phyloP scores from a whole-genome alignment of 192 early-diverging fungal genomes.

The Entomortierella chlamydospora region DNA sequence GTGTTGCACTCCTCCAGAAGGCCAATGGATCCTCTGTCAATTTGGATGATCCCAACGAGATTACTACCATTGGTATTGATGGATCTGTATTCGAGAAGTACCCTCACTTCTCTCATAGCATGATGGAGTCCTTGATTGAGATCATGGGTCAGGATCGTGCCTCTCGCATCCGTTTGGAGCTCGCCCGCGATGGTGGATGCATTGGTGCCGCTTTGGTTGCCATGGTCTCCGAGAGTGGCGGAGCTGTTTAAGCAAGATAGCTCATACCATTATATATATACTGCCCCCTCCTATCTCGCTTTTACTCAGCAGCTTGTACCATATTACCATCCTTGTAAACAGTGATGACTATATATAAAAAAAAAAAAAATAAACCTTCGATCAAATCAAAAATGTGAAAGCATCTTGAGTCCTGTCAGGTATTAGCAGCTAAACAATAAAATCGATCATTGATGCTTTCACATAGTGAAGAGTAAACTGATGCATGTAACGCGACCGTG shows the following conservation, averaged over 20 bases:
- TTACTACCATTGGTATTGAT: conserved; percentile 87
- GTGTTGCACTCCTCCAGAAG: conserved; percentile 63
- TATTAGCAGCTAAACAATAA: too few species aligned
- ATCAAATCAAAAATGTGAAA: too few species aligned
- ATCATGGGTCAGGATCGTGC: conserved; percentile 83
- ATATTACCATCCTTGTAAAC: not conserved
- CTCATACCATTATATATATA: too few species aligned
- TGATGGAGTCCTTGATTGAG: conserved; percentile 78
- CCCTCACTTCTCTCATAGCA: conserved; percentile 82
- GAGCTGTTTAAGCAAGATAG: conserved; percentile 34
- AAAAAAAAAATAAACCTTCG: conserved; percentile 1
- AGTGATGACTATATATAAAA: too few species aligned
- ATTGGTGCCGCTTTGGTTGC: conserved; percentile 85
- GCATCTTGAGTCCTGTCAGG: too few species aligned
- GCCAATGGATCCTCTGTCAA: conserved; percentile 71
- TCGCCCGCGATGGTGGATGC: conserved; percentile 84
- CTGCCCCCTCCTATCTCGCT: too few species aligned
- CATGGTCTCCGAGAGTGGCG: conserved; percentile 61
- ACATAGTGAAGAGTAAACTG: too few species aligned
- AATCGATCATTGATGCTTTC: too few species aligned
- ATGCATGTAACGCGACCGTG: too few species aligned
- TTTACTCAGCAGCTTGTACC: too few species aligned
- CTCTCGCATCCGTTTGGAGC: conserved; percentile 73
- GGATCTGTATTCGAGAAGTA: conserved; percentile 94
- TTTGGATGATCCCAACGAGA: conserved; percentile 42